Conservation (phyloP, 805 yeast genomes). For the Tanozyma kutaoensis region DNA sequence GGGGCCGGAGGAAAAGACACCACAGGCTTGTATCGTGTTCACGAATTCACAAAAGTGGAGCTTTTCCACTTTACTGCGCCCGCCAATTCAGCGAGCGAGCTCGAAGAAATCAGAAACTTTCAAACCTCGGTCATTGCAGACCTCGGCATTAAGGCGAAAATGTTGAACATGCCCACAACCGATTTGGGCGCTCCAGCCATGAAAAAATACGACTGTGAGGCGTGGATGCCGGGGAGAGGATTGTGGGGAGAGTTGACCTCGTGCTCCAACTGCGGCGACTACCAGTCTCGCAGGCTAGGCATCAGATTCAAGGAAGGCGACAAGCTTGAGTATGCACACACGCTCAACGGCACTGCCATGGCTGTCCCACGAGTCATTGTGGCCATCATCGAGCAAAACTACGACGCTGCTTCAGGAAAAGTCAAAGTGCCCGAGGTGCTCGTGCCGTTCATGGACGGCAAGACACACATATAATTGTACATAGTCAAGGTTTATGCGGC, state of each 20-base stretch:
- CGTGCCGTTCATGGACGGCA: constrained; percentile 61
- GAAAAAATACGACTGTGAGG: constrained; percentile 88
- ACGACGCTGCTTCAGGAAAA: constrained; percentile 40
- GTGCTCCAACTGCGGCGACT: constrained; percentile 85
- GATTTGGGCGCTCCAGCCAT: constrained; percentile 92
- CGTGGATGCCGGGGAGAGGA: constrained; percentile 97
- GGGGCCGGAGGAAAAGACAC: constrained; percentile 94
- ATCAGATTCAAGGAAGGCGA: constrained; percentile 36
- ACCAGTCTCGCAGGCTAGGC: constrained; percentile 73
- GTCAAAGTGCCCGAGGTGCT: constrained; percentile 58
- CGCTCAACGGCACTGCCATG: constrained; percentile 90
- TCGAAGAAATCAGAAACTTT: constrained; percentile 46
- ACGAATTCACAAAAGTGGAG: constrained; percentile 93
- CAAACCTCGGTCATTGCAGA: constrained; percentile 53
- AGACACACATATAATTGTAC: constrained; percentile 7
- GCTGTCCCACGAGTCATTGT: constrained; percentile 88
- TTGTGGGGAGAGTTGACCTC: constrained; percentile 89
- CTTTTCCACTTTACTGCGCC: constrained; percentile 60
- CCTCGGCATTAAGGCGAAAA: constrained; percentile 69
- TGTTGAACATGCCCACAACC: constrained; percentile 77
- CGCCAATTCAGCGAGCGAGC: constrained; percentile 32
- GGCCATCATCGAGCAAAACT: constrained; percentile 81
- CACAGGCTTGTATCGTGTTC: constrained; percentile 85
- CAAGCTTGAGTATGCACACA: constrained; percentile 47
- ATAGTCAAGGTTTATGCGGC: constrained; percentile 2